Base-by-base conservation (phyloP, 192 early-diverging fungal genomes). In the Paraglomus brasilianum region DNA sequence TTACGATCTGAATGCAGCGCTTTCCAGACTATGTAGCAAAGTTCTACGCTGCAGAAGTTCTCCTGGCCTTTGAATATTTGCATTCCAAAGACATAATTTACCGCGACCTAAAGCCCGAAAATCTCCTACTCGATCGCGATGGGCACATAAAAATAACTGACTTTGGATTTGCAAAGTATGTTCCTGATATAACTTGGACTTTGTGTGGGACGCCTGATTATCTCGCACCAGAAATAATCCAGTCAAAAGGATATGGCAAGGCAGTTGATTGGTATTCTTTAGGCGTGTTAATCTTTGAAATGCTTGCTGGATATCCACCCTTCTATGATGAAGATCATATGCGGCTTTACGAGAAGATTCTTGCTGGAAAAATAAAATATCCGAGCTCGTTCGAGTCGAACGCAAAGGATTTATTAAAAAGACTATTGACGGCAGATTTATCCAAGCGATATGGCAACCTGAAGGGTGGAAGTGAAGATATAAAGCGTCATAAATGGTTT, bases 201-300 rank as follows among this genome's bases (percentile, higher is more conserved):
- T 76, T 92, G 40, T 93, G 91, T 65, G 91, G 91, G 3, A 93
- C 91, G 0, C 91, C 91, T 46, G 91, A 92, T 71, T 92, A 92
- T 70, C 81, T 95, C 48, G 92, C 92, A 15, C 91, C 91, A 6
- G 91, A 93, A 71, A 92, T 95, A 51, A 94, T 95, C 77, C 93
- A 95, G 79, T 91, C 92, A 58, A 92, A 91, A 76, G 94, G 94
- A 24, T 95, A 95, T 78, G 92, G 93, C 15, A 89, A 89, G 61
- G 92, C 94, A 7, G 95, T 95, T 0, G 95, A 97, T 80, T 97
- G 95, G 95, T 97, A 91, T 86, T 90, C 93, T 49, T 85, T 97
- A 71, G 95, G 95, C 40, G 86, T 97, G 53, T 73, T 97, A 49
- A 92, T 97, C 56, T 95, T 93, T 73, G 93, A 95, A 81, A 97